These are phyloP conservation scores for Colletotrichum trifolii DNA, from an alignment of 2,329 filamentous ascomycete genomes.

Conservation along the genomic window DNA sequence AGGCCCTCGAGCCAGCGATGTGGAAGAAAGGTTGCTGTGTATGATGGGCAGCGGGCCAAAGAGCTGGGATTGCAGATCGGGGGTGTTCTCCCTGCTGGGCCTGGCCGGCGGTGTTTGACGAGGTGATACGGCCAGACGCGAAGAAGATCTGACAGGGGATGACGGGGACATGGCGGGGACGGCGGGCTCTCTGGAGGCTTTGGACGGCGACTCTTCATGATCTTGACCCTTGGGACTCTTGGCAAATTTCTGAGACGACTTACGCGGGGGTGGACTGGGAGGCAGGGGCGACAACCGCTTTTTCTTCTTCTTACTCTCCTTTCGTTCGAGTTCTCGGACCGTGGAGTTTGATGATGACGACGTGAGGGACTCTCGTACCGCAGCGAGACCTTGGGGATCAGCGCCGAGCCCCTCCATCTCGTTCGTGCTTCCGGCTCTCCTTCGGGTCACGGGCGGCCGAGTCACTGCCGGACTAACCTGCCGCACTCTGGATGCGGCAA, in stretches of 20 bases:
- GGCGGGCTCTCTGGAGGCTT: slow-evolving; percentile 45
- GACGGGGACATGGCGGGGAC: slow-evolving; percentile 40
- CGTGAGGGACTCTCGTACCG: slow-evolving; percentile 75
- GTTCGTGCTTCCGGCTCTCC: slow-evolving; percentile 66
- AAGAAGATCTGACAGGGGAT: slow-evolving; percentile 38
- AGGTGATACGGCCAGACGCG: slow-evolving; percentile 43
- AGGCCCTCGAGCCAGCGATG: slow-evolving; percentile 59
- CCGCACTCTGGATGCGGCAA: slow-evolving; percentile 58
- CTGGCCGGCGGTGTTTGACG: slow-evolving; percentile 62
- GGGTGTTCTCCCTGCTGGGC: slow-evolving; percentile 76
- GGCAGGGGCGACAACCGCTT: slow-evolving; percentile 59
- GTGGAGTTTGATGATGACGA: slow-evolving; percentile 81
- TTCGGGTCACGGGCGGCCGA: slow-evolving; percentile 70
- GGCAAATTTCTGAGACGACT: slow-evolving; percentile 68
- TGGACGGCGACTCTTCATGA: slow-evolving; percentile 52
- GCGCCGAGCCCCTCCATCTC: slow-evolving; percentile 57
- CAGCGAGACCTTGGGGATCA: slow-evolving; percentile 69
- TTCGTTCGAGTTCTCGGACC: slow-evolving; percentile 63
- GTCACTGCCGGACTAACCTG: slow-evolving; percentile 67
- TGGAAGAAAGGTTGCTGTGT: slow-evolving; percentile 69
- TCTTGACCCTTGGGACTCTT: slow-evolving; percentile 47
- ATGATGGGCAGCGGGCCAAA: slow-evolving; percentile 65
- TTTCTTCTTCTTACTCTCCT: slow-evolving; percentile 55
- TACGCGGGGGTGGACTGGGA: slow-evolving; percentile 71
- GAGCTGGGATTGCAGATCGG: slow-evolving; percentile 68